Conservation (phyloP, 208 protist species). For the Leishmania mexicana region DNA sequence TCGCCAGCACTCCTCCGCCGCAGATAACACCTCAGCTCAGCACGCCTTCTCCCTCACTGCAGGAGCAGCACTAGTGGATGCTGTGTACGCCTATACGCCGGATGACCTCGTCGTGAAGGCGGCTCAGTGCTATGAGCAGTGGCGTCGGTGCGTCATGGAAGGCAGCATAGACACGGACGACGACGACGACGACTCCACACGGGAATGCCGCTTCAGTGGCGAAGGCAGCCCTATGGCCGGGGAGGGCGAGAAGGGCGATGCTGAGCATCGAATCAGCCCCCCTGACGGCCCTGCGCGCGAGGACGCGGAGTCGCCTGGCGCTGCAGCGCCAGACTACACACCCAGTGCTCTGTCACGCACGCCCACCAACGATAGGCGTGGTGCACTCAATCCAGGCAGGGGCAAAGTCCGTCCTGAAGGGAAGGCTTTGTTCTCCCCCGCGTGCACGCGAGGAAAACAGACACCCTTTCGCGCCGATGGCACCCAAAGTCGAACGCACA, state of each 20-base stretch:
- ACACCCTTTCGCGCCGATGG: background rate
- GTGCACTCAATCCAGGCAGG: background rate
- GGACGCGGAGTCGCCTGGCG: background rate
- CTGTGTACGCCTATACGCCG: background rate
- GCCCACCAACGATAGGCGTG: background rate
- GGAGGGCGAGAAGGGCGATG: background rate
- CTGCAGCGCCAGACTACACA: background rate
- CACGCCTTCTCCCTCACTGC: background rate
- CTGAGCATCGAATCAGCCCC: background rate
- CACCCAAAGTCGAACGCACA: background rate
- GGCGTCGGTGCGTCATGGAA: conserved; percentile 13
- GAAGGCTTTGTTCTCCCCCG: background rate
- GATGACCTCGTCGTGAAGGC: conserved; percentile 27
- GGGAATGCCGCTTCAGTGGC: background rate
- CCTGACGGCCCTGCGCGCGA: background rate
- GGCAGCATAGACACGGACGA: background rate
- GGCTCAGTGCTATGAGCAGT: conserved; percentile 28
- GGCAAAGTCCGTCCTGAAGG: background rate
- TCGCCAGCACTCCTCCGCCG: background rate
- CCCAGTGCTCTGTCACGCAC: background rate
- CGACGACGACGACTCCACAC: background rate
- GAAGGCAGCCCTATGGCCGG: background rate
- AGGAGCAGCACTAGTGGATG: background rate
- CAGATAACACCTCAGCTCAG: background rate
- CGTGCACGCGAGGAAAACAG: background rate